Percentiles rank a stretch among this genome's conserved stretches.
These are phyloP conservation scores for Kwoniella shandongensis DNA, from an alignment of 768 basidiomycete species.

Conservation along the genomic window DNA sequence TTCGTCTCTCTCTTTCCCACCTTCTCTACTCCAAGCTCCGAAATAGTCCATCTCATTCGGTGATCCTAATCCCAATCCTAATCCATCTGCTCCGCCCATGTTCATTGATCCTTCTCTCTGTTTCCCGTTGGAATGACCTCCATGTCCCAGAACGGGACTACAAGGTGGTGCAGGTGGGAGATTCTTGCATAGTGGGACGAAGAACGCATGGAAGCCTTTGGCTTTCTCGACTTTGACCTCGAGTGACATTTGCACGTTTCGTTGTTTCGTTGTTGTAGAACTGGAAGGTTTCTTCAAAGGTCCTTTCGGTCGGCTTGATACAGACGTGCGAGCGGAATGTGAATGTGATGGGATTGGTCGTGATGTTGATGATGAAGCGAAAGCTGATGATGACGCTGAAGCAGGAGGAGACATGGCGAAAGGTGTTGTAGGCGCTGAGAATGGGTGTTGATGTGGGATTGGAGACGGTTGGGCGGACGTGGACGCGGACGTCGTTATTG, in stretches of 20 bases:
- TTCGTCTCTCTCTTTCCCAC: conserved; percentile 5
- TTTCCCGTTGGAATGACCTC: not conserved
- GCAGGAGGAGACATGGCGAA: no score
- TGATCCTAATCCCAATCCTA: not conserved
- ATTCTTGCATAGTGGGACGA: conserved; percentile 32
- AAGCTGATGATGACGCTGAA: no score
- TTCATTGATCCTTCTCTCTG: not conserved
- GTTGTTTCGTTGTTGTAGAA: conserved; percentile 26
- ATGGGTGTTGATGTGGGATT: conserved; percentile 2
- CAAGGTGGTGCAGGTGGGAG: conserved; percentile 42
- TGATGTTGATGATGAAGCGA: not conserved
- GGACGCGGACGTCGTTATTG: not conserved
- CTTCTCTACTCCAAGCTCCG: conserved; percentile 10
- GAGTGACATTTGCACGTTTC: conserved; percentile 34
- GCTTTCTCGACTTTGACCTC: conserved; percentile 41
- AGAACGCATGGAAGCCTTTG: conserved; percentile 45
- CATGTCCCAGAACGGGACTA: conserved; percentile 30
- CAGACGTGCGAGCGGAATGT: not conserved
- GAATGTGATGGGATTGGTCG: not conserved
- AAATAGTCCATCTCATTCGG: conserved; percentile 13
- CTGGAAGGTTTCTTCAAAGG: conserved; percentile 14
- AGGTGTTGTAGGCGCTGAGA: conserved; percentile 1
- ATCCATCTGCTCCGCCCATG: not conserved
- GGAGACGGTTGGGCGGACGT: conserved; percentile 11
- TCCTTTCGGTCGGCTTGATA: conserved; percentile 3